Base-by-base conservation (phyloP, 2,329 filamentous ascomycete genomes). In the Lachnellula hyalina region DNA sequence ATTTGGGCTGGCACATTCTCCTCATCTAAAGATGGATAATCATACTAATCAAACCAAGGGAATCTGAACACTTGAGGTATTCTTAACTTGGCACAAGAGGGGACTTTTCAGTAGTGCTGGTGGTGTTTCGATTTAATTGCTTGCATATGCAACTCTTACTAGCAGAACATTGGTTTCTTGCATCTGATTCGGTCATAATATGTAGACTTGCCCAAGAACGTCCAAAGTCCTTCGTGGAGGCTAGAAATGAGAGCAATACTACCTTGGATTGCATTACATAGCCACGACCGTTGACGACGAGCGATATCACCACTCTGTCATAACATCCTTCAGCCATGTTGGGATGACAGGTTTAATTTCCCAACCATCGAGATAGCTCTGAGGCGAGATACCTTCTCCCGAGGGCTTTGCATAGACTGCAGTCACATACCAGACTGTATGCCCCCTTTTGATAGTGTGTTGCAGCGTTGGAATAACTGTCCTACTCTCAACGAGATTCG, bases 391-490 rank as follows among this genome's bases (percentile, higher is more conserved):
- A 21, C 78, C 76, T 19, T 76, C 72, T 9, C 76, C 78, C 6
- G 75, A 74, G 0, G 87, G 86, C 70, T 87, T 78, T 17, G 85
- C 87, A 72, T 86, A 91, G 32, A 92, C 81, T 4, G 79, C 87
- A 11, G 83, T 84, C 3, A 87, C 77, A 66, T 89, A 87, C 85
- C 85, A 89, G 38, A 74, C 76, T 28, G 75, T 77, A 62, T 81
- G 74, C 0, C 81, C 85, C 45, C 76, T 74, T 51, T 73, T 73
- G 36, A 91, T 68, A 25, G 81, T 83, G 59, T 80, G 77, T 66
- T 84, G 81, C 64, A 92, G 70, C 32, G 85, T 85, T 23, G 89
- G 89, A 62, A 92, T 80, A 42, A 87, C 77, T 4, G 86, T 90
- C 55, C 88, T 75, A 55, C 84, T 83, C 72, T 90, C 84, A 2